A percentile compares a stretch with the other conserved stretches of the same genome.
These are phyloP conservation scores for Apiotrichum brassicae DNA, from an alignment of 1,284 basidiomycete genomes.

Conservation along the genomic window DNA sequence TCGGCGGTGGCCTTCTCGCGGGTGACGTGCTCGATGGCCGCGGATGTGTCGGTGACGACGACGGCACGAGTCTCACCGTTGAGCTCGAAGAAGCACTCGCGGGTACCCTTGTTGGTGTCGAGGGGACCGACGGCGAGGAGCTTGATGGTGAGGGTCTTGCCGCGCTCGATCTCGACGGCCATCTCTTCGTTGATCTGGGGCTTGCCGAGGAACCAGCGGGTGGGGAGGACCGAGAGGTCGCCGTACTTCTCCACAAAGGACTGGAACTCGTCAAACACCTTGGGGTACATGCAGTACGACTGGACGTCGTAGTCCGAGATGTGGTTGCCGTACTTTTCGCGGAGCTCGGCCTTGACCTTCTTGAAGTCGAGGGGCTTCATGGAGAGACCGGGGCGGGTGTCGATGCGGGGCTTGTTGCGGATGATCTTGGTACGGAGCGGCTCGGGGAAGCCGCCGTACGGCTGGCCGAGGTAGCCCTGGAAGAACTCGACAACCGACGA, in stretches of 20 bases:
- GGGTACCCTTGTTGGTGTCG: constrained; percentile 79
- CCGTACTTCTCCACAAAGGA: constrained; percentile 91
- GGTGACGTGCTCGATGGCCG: constrained; percentile 86
- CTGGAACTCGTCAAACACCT: constrained; percentile 98
- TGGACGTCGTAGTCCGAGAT: constrained; percentile 90
- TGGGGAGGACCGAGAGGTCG: constrained; percentile 91
- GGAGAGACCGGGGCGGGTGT: constrained; percentile 81
- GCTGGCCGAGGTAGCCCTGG: constrained; percentile 96
- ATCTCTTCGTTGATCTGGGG: constrained; percentile 91
- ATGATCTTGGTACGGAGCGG: constrained; percentile 86
- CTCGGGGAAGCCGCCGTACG: constrained; percentile 97
- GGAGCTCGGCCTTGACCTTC: constrained; percentile 87
- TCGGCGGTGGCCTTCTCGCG: constrained; percentile 87
- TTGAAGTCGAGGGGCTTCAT: constrained; percentile 89
- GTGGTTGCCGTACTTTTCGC: constrained; percentile 88
- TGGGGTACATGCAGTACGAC: constrained; percentile 65
- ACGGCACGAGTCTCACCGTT: constrained; percentile 88
- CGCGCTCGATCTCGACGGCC: constrained; percentile 93
- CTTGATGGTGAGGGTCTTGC: constrained; percentile 94
- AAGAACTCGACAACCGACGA: constrained; percentile 94
- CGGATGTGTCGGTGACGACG: constrained; percentile 89
- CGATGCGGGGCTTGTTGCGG: constrained; percentile 87
- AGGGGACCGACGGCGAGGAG: constrained; percentile 92
- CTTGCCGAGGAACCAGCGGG: constrained; percentile 92
- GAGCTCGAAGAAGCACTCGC: constrained; percentile 96